These are phyloP conservation scores for Leccinum ponderosum DNA, from an alignment of 1,284 basidiomycete species.

Conservation along the genomic window DNA sequence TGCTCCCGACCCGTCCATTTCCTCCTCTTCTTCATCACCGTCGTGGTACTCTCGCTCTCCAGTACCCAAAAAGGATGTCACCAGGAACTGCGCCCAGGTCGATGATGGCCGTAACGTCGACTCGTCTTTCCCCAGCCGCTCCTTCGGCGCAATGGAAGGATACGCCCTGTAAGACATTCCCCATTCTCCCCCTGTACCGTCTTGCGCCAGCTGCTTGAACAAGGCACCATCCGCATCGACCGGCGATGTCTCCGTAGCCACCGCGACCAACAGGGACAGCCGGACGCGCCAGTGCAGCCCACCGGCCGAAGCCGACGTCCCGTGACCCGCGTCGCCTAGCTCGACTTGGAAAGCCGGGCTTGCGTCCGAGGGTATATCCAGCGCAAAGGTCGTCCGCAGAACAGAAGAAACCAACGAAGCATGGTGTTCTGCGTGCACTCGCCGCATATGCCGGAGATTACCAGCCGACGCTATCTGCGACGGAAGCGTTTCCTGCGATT, in stretches of 20 bases:
- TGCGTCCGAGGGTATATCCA: slow-evolving; percentile 89
- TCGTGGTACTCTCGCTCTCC: slow-evolving; percentile 56
- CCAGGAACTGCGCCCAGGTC: slow-evolving; percentile 58
- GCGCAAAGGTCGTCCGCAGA: slow-evolving; percentile 75
- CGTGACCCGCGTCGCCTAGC: slow-evolving; percentile 34
- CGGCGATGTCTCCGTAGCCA: slow-evolving; percentile 48
- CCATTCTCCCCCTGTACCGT: slow-evolving; percentile 54
- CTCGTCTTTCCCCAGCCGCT: slow-evolving; percentile 36
- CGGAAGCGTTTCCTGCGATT: slow-evolving; percentile 83
- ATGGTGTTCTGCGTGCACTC: slow-evolving; percentile 83
- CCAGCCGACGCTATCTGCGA: slow-evolving; percentile 45
- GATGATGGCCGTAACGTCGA: slow-evolving; percentile 14
- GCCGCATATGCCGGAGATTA: slow-evolving; percentile 51
- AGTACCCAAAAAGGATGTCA: slow-evolving; percentile 51
- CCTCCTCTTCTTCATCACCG: slow-evolving; percentile 45
- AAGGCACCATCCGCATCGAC: slow-evolving; percentile 51
- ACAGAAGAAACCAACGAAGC: slow-evolving; percentile 71
- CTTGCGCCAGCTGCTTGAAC: slow-evolving; percentile 55
- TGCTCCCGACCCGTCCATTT: neutral
- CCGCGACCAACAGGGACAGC: slow-evolving; percentile 77
- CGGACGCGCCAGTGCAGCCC: slow-evolving; percentile 88
- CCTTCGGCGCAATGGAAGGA: slow-evolving; percentile 58
- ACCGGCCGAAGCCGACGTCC: slow-evolving; percentile 39
- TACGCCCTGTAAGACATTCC: slow-evolving; percentile 66
- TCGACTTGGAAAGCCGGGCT: slow-evolving; percentile 77